Evolutionary conservation across 2,329 filamentous ascomycete genomes (phyloP).

Genomic region (Nemania abortiva): DNA sequence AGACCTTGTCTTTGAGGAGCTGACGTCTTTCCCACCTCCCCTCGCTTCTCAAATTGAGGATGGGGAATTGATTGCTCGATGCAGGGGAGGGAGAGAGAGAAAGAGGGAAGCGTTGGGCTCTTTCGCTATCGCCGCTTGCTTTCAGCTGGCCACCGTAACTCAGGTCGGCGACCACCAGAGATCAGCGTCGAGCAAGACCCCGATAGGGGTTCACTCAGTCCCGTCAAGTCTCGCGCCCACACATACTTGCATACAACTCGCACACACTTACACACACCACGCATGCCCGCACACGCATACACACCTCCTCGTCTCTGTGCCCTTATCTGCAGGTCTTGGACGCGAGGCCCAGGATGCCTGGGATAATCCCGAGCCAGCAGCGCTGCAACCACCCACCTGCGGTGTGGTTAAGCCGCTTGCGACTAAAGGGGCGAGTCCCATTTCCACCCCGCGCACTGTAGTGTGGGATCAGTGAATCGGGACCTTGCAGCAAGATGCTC

Average conservation of each 20-base stretch:
- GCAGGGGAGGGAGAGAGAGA: conserved; percentile 10
- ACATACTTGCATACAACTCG: background rate
- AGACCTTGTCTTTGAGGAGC: conserved; percentile 30
- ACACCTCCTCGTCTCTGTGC: conserved; percentile 2
- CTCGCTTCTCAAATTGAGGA: conserved; percentile 17
- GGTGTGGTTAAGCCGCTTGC: background rate
- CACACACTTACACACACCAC: background rate
- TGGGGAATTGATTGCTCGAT: conserved; percentile 1
- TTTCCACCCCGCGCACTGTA: conserved; percentile 28
- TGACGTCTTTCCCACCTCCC: conserved; percentile 7
- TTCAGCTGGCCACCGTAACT: conserved; percentile 37
- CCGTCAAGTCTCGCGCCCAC: conserved; percentile 12
- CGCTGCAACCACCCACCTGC: conserved; percentile 32
- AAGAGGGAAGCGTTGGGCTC: background rate
- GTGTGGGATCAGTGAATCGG: conserved; percentile 26
- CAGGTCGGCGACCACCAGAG: conserved; percentile 39
- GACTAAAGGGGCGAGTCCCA: background rate
- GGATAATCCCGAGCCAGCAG: conserved; percentile 30
- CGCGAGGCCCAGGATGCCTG: conserved; percentile 28
- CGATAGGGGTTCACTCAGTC: conserved; percentile 24
- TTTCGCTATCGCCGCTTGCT: conserved; percentile 24
- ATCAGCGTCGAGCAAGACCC: conserved; percentile 34
- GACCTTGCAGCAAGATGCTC: conserved; percentile 35
- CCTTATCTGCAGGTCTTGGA: conserved; percentile 31
- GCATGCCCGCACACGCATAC: conserved; percentile 3